phyloP scores from a whole-genome alignment of 805 yeast genomes.

The Saccharomycopsis fodiens region DNA sequence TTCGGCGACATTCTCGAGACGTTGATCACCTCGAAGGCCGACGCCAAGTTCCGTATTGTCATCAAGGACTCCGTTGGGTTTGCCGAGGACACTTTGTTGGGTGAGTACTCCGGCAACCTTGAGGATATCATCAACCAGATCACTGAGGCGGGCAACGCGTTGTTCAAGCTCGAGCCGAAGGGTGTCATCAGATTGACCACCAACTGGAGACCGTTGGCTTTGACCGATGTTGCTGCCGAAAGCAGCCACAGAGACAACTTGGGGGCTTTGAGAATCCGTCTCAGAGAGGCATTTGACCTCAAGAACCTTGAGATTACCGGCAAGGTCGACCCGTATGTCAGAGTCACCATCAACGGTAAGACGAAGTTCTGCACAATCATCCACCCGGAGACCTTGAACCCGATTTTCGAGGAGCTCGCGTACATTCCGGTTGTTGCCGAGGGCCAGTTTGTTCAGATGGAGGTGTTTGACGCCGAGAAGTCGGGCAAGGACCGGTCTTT shows the following conservation, averaged over 20 bases:
- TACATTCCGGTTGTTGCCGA: conserved; percentile 56
- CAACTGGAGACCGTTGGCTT: conserved; percentile 63
- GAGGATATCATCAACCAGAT: conserved; percentile 47
- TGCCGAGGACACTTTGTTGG: conserved; percentile 41
- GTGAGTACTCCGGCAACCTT: conserved; percentile 42
- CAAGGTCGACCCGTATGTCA: conserved; percentile 67
- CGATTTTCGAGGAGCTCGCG: conserved; percentile 50
- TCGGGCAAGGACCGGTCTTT: conserved; percentile 55
- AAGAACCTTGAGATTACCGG: conserved; percentile 59
- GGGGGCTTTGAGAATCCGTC: conserved; percentile 56
- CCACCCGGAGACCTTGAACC: conserved; percentile 46
- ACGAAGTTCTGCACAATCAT: conserved; percentile 47
- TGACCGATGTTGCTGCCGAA: conserved; percentile 41
- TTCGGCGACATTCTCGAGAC: conserved; percentile 61
- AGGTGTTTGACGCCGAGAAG: conserved; percentile 60
- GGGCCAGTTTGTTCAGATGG: conserved; percentile 50
- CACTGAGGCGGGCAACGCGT: conserved; percentile 39
- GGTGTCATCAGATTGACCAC: conserved; percentile 51
- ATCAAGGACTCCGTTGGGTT: conserved; percentile 54
- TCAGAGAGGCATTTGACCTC: conserved; percentile 46
- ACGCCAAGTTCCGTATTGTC: conserved; percentile 45
- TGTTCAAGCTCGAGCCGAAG: conserved; percentile 42
- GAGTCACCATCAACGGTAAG: conserved; percentile 51
- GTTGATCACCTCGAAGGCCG: conserved; percentile 52
- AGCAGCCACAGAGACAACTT: conserved; percentile 48